These are phyloP conservation scores for Boletus pseudo-olivaceus DNA, from an alignment of 768 basidiomycete genomes.

Conservation along the genomic window DNA sequence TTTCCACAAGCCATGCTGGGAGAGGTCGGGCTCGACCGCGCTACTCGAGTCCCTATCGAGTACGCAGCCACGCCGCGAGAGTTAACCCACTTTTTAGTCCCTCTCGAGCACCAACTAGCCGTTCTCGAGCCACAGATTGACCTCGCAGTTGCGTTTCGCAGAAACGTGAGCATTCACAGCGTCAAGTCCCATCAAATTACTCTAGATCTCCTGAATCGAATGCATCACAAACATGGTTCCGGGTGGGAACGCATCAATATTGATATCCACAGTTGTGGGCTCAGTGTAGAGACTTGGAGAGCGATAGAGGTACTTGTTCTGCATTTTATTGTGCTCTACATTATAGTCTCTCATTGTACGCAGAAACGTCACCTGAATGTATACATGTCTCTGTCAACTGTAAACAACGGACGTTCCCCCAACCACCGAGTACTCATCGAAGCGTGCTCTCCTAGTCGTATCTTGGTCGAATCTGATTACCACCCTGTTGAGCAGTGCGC, in stretches of 20 bases:
- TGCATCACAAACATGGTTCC: conserved; percentile 54
- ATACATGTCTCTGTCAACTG: conserved; percentile 85
- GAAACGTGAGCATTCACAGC: conserved; percentile 85
- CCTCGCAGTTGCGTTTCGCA: conserved; percentile 72
- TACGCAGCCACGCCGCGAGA: conserved; percentile 46
- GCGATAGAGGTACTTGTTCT: conserved; percentile 61
- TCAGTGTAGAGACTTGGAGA: conserved; percentile 73
- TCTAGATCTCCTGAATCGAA: conserved; percentile 55
- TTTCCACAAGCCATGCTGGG: conserved; percentile 82
- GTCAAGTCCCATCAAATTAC: conserved; percentile 75
- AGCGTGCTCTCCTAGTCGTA: conserved; percentile 56
- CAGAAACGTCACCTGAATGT: conserved; percentile 73
- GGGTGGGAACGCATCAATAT: conserved; percentile 69
- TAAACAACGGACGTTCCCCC: conserved; percentile 72
- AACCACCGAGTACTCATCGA: conserved; percentile 63
- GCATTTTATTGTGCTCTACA: background rate
- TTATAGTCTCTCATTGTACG: conserved; percentile 9
- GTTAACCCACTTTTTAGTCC: conserved; percentile 75
- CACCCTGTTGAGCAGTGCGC: conserved; percentile 60
- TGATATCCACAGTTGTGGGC: conserved; percentile 87
- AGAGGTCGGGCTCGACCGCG: conserved; percentile 88
- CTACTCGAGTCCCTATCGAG: conserved; percentile 67
- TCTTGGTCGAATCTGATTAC: conserved; percentile 87
- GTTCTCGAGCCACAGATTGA: conserved; percentile 83
- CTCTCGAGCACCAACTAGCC: conserved; percentile 74